Base-by-base conservation (phyloP, 139 green algal genomes). In the Coccomyxa sp. region DNA sequence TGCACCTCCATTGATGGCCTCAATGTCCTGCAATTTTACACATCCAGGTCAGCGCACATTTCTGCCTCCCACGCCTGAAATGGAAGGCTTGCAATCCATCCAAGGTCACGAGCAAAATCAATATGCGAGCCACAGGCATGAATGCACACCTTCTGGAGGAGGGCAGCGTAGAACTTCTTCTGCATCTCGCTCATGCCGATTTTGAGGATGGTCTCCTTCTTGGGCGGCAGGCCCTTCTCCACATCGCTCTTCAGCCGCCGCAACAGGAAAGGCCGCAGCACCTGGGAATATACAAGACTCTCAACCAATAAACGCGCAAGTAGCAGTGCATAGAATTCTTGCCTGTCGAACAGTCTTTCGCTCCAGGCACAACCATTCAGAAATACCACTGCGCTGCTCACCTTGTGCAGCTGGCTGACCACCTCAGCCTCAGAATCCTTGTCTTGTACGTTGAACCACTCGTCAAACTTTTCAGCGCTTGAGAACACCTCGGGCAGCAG, bases 161-260 rank as follows among this genome's bases (percentile, higher is more conserved):
- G 92, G 21, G 91, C 91, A 3, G 94, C 92, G 85, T 98, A 97
- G 80, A 91, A 93, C 85, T 94, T 91, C 82, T 92, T 88, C 85
- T 90, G 87, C 95, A 99, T 95, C 80, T 96, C 91, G 67, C 89
- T 94, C 97, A 99, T 98, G 80, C 96, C 94, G 76, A 98, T 97
- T 90, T 99, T 98, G 31, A 99, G 89, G 88, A 99, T 98, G 84
- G 95, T 97, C 91, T 99, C 97, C 90, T 98, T 99, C 93, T 99
- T 99, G 77, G 93, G 93, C 1, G 97, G 97, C 84, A 99, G 91
- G 57, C 88, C 88, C 79, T 96, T 95, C 91, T 99, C 97, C 87
- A 99, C 97, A 82, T 99, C 97, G 31, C 86, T 92, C 93, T 99
- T 99, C 38, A 99, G 88, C 27, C 97, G 95, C 67, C 97, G 93